Evolutionary conservation across 345 rosid species (phyloP).

Genomic region (Salix suchowensis): DNA sequence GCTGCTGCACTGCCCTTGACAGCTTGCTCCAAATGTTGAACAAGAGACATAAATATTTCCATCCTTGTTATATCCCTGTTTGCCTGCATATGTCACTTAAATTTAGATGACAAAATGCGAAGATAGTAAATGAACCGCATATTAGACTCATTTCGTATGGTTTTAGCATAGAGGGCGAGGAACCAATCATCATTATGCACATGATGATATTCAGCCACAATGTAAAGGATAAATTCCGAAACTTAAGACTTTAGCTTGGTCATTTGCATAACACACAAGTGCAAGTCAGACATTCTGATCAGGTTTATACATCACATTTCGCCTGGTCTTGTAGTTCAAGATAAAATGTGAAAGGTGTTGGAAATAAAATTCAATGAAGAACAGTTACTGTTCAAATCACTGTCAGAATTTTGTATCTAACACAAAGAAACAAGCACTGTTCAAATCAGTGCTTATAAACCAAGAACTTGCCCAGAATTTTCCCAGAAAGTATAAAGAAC

Average conservation of each 20-base stretch:
- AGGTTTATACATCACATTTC: not conserved
- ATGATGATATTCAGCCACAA: not conserved
- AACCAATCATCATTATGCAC: not conserved
- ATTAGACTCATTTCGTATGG: not conserved
- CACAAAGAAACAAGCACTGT: too few species aligned
- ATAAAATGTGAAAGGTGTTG: not conserved
- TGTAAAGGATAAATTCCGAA: not conserved
- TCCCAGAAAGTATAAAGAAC: too few species aligned
- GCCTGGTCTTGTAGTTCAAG: not conserved
- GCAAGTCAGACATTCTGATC: not conserved
- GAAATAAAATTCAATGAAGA: too few species aligned
- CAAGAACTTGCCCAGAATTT: too few species aligned
- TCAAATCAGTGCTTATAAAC: too few species aligned
- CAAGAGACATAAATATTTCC: too few species aligned
- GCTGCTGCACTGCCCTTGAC: too few species aligned
- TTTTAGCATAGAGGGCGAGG: not conserved
- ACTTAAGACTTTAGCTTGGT: not conserved
- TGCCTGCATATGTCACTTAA: constrained; percentile 44
- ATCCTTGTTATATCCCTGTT: constrained; percentile 45
- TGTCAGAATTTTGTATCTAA: too few species aligned
- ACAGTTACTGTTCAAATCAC: too few species aligned
- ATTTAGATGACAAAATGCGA: not conserved
- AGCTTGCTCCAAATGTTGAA: too few species aligned
- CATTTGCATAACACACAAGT: not conserved
- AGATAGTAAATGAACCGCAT: not conserved